Base-by-base conservation (phyloP, 2,329 filamentous ascomycete genomes). In the Alternaria arborescens region DNA sequence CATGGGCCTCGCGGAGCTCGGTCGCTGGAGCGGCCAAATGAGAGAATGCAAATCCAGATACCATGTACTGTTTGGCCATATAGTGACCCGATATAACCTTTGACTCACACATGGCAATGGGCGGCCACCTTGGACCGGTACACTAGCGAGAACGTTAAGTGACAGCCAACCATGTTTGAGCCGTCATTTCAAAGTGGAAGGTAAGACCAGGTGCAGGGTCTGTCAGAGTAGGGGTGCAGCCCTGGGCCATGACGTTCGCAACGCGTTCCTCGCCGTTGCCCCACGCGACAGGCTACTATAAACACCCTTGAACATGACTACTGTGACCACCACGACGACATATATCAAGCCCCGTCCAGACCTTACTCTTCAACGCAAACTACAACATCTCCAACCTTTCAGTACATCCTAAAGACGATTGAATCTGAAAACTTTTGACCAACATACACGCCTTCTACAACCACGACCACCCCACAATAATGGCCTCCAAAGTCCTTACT, bases 401-500 rank as follows among this genome's bases (percentile, higher is more conserved):
- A 22, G 28, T 32, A 11, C 18, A 5, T 7, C 30, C 8, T 7
- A 40, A 8, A 55, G 12, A 10, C 24, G 26, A 18, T 38, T 7
- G 4, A 2, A 30, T 26, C n/a, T 52, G 36, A 51, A 54, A n/a
- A 8, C 34, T 44, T 52, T 42, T 6, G 32, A 32, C 1, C 36
- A 42, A 51, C 48, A 50, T 44, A 34, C 10, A 6, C 44, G 14
- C 46, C 11, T 50, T 26, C 36, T 57, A 24, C 10, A 48, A 30
- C 38, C 54, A 51, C 32, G 52, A 57, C 48, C 38, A 32, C 50
- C 48, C 14, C 20, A 36, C 24, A 24, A 11, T 34, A 69, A 90
- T 89, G 87, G 85, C 86, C 76, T 73, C 79, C 78, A 87, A 84
- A 79, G 81, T 89, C 69, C 88, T 92, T 79, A 81, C 83, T 70